Base-by-base conservation (phyloP, 345 rosid species). In the Carallia brachiata region DNA sequence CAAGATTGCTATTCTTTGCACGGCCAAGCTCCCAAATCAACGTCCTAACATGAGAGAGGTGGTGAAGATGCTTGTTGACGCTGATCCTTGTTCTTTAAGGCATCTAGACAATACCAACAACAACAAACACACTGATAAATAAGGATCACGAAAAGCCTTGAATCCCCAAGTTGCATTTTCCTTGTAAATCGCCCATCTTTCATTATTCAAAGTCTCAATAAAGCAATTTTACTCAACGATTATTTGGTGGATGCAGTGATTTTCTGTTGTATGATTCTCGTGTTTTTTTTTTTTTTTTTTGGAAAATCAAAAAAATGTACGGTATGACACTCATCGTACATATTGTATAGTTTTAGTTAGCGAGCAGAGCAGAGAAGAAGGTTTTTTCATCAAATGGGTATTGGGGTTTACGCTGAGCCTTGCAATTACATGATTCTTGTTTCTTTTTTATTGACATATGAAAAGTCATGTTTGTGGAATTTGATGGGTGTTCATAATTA, bases 41-140 rank as follows among this genome's bases (percentile, higher is more conserved):
- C 84, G 96, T 19, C 98, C 96, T 10, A 80, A 81, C 36, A 94
- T 88, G 98, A 81, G 93, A 79, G 93, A 88, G 34, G 93, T 90
- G 19, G 90, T 89, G 65, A 85, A 84, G 84, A 85, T 88, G 97
- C 88, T 94, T 6, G 80, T 68, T 0, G 91, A 94, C 34, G 90
- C 92, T 36, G 87, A 86, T 54, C 91, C 93, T 10, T 72, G 81
- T 76, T n/a, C 62, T 62, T 47, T 52, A 72, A 70, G 27, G 73
- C 77, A 79, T 56, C 71, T 70, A 3, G 85, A 83, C 18, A 57
- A 62, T 68, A 55, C 44, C 31, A 56, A 59, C 69, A 58, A 53
- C 31, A 56, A 44, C 50, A 44, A 44, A 4, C 10, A 12, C 10
- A 44, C 70, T 2, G 69, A 67, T 10, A 68, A 73, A 67, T 44